Base-by-base conservation (phyloP, 2,329 filamentous ascomycete species). In the Fusarium multiceps region DNA sequence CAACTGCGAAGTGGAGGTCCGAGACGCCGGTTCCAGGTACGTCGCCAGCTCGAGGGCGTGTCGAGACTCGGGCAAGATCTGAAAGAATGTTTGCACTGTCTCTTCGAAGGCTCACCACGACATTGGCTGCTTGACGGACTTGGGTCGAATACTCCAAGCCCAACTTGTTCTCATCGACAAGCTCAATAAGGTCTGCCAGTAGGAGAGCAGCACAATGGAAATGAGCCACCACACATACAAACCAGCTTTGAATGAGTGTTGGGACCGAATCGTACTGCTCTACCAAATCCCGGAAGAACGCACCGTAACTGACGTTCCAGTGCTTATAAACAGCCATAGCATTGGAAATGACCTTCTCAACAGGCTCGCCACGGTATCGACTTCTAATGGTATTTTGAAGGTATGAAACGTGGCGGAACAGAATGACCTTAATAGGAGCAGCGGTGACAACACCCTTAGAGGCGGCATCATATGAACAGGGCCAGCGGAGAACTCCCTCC, bases 141-240 rank as follows among this genome's bases (percentile, higher is more conserved):
- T 71, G 65, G 8, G 75, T 77, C 4, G 72, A 68, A 14, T 68
- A 67, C 7, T 74, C 71, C 3, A 74, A 16, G 4, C 78, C 78
- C 14, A 78, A 63, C 4, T 71, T 66, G 12, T 74, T 72, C 43
- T 80, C 78, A 54, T 89, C 87, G 23, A 88, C 81, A 27, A 80
- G 75, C 48, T 86, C 83, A 14, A 89, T 78, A 6, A 85, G 74
- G 59, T 89, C 87, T 34, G 86, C 85, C 7, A 89, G 77, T 25
- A 89, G 78, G 43, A 89, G 81, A 0, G 82, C 81, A 4, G 83
- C 87, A 5, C 89, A 82, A 66, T 88, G 85, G 84, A 87, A 89
- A 67, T 89, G 88, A 0, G 84, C 85, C 1, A 83, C 79, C 25
- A 89, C 81, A 55, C 87, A 85, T 16, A 88, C 82, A 63, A 88